Evolutionary conservation across 2,329 filamentous ascomycete species (phyloP).

Genomic region (Blastomyces percursus): DNA sequence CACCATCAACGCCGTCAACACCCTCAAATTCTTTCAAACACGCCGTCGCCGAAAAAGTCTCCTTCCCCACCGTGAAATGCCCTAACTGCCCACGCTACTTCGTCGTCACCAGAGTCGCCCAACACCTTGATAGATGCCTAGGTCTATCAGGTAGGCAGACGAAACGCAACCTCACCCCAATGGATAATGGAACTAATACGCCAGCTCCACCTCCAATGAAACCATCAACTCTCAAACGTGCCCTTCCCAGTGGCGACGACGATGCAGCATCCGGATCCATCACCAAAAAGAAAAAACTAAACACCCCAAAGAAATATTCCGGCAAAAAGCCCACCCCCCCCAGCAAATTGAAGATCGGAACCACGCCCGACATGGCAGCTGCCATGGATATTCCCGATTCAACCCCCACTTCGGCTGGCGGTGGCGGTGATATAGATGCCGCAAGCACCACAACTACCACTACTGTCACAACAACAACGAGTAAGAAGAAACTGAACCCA

Average conservation of each 20-base stretch:
- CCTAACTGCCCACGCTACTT: conserved; percentile 51
- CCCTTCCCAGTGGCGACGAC: conserved; percentile 33
- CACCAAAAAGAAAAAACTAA: conserved; percentile 42
- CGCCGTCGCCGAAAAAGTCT: conserved; percentile 22
- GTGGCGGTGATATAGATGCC: not conserved
- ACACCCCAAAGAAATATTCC: conserved; percentile 17
- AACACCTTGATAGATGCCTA: conserved; percentile 51
- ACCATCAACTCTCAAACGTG: conserved; percentile 27
- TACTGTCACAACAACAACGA: not conserved
- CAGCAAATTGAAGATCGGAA: conserved; percentile 34
- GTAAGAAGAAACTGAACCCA: conserved; percentile 4
- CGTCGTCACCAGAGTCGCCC: conserved; percentile 50
- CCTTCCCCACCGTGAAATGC: conserved; percentile 40
- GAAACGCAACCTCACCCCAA: conserved; percentile 35
- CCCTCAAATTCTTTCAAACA: conserved; percentile 22
- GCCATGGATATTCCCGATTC: not conserved
- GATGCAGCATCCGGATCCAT: conserved; percentile 24
- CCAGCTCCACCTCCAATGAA: conserved; percentile 11
- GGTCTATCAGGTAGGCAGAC: conserved; percentile 45
- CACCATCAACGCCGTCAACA: conserved; percentile 22
- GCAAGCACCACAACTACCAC: not conserved
- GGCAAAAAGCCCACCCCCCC: conserved; percentile 27
- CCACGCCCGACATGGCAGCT: conserved; percentile 25
- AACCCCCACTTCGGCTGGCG: not conserved
- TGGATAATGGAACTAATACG: conserved; percentile 26